Base-by-base conservation (phyloP, 1,139 yeast genomes). In the Yamadazyma diddensiae region DNA sequence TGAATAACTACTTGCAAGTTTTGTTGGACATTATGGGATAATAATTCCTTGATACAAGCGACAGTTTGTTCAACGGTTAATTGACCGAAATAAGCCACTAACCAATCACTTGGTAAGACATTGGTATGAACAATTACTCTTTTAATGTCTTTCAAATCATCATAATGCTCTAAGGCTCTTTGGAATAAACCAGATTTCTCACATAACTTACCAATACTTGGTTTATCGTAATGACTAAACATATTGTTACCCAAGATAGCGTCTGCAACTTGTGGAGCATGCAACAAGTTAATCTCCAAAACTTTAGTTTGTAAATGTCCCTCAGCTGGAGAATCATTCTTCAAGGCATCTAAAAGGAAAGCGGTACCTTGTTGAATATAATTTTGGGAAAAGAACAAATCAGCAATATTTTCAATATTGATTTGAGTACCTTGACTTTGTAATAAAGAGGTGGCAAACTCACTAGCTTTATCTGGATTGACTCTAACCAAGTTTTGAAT, bases 221-320 rank as follows among this genome's bases (percentile, higher is more conserved):
- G 90, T 50, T 87, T 85, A 61, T 92, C 98, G 60, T 87, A 92
- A 55, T 90, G 97, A 45, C 92, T 80, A 65, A 94, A 94, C 88
- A 92, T 90, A 42, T 82, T 82, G 61, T 92, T 92, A 39, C 97
- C 97, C 53, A 92, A 74, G 46, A 92, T 94, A 13, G 99, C 99
- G 64, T 94, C 98, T 26, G 98, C 99, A 36, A 94, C 98, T 71
- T 94, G 98, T 31, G 99, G 99, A 8, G 98, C 98, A 56, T 90
- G 94, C 57, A 86, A 63, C 57, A 94, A 71, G 60, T 94, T 94
- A 47, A 86, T 88, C 63, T 94, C 98, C 49, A 94, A 76, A 34
- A 94, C 80, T 54, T 94, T 80, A 11, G 98, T 94, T 71, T 94
- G 98, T 55, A 94, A 71, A 53, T 88, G 95, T 12, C 97, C 97